Base-by-base conservation (phyloP, 192 early-diverging fungal species). In the Nowakowskiella sp. region DNA sequence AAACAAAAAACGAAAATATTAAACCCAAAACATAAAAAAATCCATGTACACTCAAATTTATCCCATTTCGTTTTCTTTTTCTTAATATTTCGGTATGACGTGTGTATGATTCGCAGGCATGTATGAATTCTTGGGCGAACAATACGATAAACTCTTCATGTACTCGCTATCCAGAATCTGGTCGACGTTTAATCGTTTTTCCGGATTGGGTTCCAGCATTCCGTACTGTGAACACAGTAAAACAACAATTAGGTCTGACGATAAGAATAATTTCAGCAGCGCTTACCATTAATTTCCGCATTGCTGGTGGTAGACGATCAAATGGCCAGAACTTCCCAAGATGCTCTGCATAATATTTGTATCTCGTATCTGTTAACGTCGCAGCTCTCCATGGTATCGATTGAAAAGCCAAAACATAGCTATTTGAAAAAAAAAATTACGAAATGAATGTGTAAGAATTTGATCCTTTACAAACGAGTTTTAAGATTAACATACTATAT, bases 401-500 rank as follows among this genome's bases (percentile, higher is more conserved):
- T 62, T 55, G 70, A 49, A 61, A 71, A 45, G 65, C 63, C 63
- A 61, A 82, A 55, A 60, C 81, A 67, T 55, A 85, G 62, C 71
- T 85, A 77, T 80, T 85, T 61, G 80, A n/a, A n/a, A n/a, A n/a
- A n/a, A n/a, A 8, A 7, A 47, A 6, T 10, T 47, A n/a, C n/a
- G 45, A 6, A 6, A 47, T 47, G 19, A 21, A 27, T 8, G 22
- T 10, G 19, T 19, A 21, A n/a, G 19, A n/a, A n/a, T n/a, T 6
- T 19, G 45, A 6, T 27, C 6, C 7, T 8, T 19, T 6, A 5
- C 45, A 10, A 27, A 27, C 19, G 6, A 8, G 76, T 58, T 78
- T 81, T 43, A 82, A 70, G 73, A 88, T 78, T n/a, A 10, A 85
- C 82, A 65, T 87, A 95, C 72, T 83, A 91, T 8, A 96, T 91